phyloP scores from a whole-genome alignment of 768 basidiomycete genomes.

The Trichaptum fuscoviolaceum region DNA sequence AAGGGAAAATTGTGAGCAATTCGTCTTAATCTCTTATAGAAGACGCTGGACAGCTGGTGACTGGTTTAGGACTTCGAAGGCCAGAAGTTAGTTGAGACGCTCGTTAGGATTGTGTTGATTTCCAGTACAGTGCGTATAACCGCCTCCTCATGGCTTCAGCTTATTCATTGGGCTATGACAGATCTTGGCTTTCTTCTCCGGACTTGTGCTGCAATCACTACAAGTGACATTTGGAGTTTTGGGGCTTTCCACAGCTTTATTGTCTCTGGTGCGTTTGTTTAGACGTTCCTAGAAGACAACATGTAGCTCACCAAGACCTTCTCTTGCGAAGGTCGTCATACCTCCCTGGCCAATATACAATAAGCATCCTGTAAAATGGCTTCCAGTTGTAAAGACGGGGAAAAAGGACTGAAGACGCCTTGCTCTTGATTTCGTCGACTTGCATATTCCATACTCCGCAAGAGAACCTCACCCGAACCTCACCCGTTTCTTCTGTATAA shows the following conservation, averaged over 20 bases:
- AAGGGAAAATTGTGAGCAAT: slow-evolving; percentile 2
- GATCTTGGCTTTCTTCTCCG: slow-evolving; percentile 51
- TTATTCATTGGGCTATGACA: slow-evolving; percentile 17
- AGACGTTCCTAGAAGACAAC: background rate
- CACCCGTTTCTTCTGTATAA: too few relatives aligned
- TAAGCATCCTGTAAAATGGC: slow-evolving; percentile 56
- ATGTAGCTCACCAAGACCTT: slow-evolving; percentile 8
- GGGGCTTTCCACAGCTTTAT: slow-evolving; percentile 30
- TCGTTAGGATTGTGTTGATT: background rate
- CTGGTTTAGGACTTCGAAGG: slow-evolving; percentile 3
- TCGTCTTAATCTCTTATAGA: background rate
- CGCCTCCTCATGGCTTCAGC: background rate
- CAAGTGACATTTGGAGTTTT: slow-evolving; percentile 47
- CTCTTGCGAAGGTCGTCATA: slow-evolving; percentile 41
- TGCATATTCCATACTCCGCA: background rate
- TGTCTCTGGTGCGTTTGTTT: slow-evolving; percentile 35
- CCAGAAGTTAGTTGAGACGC: background rate
- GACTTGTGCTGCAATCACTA: slow-evolving; percentile 53
- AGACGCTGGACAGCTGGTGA: background rate
- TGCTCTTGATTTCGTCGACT: background rate
- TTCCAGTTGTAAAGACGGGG: slow-evolving; percentile 29
- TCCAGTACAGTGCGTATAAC: background rate
- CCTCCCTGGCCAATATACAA: slow-evolving; percentile 72
- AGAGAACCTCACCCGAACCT: too few relatives aligned
- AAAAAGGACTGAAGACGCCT: slow-evolving; percentile 20